Evolutionary conservation across 2,329 filamentous ascomycete genomes (phyloP).

Genomic region (Claviceps monticola): DNA sequence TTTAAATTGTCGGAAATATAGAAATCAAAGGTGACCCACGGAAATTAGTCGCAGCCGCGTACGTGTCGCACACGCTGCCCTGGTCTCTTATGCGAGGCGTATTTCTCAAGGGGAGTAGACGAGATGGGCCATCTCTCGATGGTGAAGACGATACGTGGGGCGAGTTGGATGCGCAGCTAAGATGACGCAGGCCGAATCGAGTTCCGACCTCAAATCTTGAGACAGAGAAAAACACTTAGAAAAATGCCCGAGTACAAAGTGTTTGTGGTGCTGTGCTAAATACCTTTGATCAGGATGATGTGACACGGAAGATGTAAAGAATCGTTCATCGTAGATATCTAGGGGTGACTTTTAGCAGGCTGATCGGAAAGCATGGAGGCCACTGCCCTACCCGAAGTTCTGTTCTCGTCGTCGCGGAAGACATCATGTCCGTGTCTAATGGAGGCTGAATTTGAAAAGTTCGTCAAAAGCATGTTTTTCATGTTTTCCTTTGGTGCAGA

Average conservation of each 20-base stretch:
- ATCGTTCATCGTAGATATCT: slow-evolving; percentile 14
- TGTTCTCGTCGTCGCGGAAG: slow-evolving; percentile 17
- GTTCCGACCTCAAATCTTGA: slow-evolving; percentile 19
- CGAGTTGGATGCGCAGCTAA: slow-evolving; percentile 24
- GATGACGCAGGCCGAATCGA: slow-evolving; percentile 20
- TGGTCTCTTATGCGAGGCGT: slow-evolving; percentile 10
- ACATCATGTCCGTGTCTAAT: slow-evolving; percentile 15
- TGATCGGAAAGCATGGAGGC: neutral
- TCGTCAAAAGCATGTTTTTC: neutral
- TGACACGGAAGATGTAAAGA: slow-evolving; percentile 8
- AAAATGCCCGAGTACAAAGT: neutral
- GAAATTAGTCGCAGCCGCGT: slow-evolving; percentile 4
- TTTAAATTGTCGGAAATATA: neutral
- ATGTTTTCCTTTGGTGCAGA: slow-evolving; percentile 6
- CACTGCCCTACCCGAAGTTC: slow-evolving; percentile 11
- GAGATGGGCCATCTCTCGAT: slow-evolving; percentile 15
- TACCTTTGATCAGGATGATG: slow-evolving; percentile 15
- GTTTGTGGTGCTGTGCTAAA: neutral
- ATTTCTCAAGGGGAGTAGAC: slow-evolving; percentile 14
- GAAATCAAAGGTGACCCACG: slow-evolving; percentile 1
- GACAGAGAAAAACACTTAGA: neutral
- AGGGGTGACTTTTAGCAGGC: slow-evolving; percentile 8
- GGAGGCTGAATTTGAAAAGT: slow-evolving; percentile 2
- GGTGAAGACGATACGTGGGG: slow-evolving; percentile 23
- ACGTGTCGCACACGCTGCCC: slow-evolving; percentile 3